Evolutionary conservation across 768 basidiomycete species (phyloP).

Genomic region (Kwoniella botswanensis): DNA sequence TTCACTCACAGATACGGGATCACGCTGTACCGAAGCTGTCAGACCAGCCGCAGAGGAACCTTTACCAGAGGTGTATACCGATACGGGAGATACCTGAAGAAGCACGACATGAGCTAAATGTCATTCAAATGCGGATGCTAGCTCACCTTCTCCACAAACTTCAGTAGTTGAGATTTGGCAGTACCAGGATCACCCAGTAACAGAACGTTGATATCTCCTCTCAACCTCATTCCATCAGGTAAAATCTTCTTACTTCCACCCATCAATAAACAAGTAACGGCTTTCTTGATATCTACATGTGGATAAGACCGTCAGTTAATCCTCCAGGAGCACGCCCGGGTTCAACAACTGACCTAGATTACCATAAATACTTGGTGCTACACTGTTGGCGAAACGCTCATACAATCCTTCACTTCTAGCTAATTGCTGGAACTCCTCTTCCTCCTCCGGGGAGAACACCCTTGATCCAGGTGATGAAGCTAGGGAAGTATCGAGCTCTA

Average conservation of each 20-base stretch:
- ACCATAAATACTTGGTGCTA: conserved; percentile 96
- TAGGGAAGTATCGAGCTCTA: conserved; percentile 83
- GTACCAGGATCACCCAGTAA: conserved; percentile 97
- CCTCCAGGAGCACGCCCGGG: neutral
- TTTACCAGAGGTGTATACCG: conserved; percentile 98
- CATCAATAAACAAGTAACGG: conserved; percentile 92
- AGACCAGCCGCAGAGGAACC: conserved; percentile 98
- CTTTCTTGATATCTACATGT: conserved; percentile 89
- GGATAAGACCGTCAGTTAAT: neutral
- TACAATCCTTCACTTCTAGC: conserved; percentile 86
- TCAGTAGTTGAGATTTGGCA: conserved; percentile 95
- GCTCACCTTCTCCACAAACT: conserved; percentile 92
- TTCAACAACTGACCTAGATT: conserved; percentile 72
- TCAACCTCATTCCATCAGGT: conserved; percentile 93
- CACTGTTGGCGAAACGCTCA: conserved; percentile 89
- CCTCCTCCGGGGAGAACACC: conserved; percentile 87
- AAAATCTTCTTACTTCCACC: conserved; percentile 96
- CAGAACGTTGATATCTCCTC: conserved; percentile 97
- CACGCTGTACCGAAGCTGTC: conserved; percentile 95
- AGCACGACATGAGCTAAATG: conserved; percentile 7
- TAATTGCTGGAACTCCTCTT: conserved; percentile 94
- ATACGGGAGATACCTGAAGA: conserved; percentile 86
- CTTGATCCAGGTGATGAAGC: conserved; percentile 73
- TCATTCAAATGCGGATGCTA: neutral
- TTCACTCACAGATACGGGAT: conserved; percentile 78